These are phyloP conservation scores for Claviceps digitariae DNA, from an alignment of 2,329 filamentous ascomycete species.

Conservation along the genomic window DNA sequence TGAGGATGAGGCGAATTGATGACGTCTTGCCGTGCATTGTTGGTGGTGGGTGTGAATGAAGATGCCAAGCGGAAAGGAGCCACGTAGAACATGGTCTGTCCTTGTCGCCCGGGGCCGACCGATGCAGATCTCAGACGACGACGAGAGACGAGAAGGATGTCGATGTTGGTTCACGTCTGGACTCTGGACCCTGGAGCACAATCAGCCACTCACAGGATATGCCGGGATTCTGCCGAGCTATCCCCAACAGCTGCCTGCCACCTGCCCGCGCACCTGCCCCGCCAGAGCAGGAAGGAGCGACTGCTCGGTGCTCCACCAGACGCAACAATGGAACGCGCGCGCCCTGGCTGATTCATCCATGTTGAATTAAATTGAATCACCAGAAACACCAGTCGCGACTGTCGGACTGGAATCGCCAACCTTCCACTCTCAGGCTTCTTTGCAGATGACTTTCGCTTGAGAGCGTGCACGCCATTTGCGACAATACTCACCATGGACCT, in stretches of 20 bases:
- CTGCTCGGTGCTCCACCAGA: conserved; percentile 3
- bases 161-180: too few relatives aligned
- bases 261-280: not conserved
- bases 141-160: too few relatives aligned
- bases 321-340: conserved; percentile 5
- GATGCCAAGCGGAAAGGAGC: not conserved
- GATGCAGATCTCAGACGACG: too few relatives aligned
- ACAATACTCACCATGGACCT: conserved; percentile 9
- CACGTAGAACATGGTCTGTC: not conserved
- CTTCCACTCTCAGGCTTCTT: conserved; percentile 1
- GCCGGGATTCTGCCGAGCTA: not conserved
- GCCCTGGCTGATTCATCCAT: not conserved
- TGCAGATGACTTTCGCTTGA: conserved; percentile 10
- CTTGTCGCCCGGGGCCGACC: too few relatives aligned
- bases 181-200: too few relatives aligned
- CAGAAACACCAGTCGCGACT: conserved; percentile 5
- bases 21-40: not conserved
- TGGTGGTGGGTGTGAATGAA: not conserved
- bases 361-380: not conserved
- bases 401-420: not conserved
- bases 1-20: too few relatives aligned
- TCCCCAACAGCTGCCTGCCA: not conserved
- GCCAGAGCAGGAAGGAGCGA: not conserved
- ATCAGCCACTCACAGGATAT: too few relatives aligned
- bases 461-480: conserved; percentile 4